Evolutionary conservation across 768 basidiomycete species (phyloP), one percentile per base, ranked within the genome.

Genomic region (Sarcomyxa edulis): DNA sequence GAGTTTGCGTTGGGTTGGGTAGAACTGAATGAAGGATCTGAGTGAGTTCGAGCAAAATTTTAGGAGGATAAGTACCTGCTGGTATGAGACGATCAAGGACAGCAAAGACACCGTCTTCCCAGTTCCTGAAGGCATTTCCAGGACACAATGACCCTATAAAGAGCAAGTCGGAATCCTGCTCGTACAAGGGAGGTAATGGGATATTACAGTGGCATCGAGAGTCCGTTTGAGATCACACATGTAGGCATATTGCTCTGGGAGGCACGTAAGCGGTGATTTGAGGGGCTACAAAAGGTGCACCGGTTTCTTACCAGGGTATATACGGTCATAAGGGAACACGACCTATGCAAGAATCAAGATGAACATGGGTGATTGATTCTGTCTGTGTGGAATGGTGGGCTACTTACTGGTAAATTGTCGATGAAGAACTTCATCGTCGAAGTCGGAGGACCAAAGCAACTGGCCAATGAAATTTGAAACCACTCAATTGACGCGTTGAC

Each of bases 81-180:
- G 95, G 55, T 98, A 99, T 10, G 95, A 96, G 25, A 99, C 86
- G 62, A 99, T 99, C 40, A 99, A 64, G 2, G 90, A 93, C 12
- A 99, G 70, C 7, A 99, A 69, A 8, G 93, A 97, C 18, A 99
- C 96, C 0, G 96, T 99, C 69, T 99, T 99, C 16, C 96, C 96
- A 15, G 96, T 99, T 11, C 96, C 96, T 8, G 96, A 98, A 45
- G 96, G 96, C 96, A 99, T 99, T 68, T 99, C 96, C 25, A 99
- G 74, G n/a, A 98, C 91, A 58, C 96, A 97, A 50, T 99, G 96
- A 35, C 96, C 96, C 93, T 98, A 54, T 25, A 49, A 28, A 39
- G 14, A 21, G 19, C 30, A n/a, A n/a, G n/a, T n/a, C n/a, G n/a
- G n/a, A n/a, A n/a, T n/a, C n/a, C n/a, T n/a, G n/a, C n/a, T n/a